Conservation (phyloP, 805 yeast genomes). For the Isabelozyma rhagii region DNA sequence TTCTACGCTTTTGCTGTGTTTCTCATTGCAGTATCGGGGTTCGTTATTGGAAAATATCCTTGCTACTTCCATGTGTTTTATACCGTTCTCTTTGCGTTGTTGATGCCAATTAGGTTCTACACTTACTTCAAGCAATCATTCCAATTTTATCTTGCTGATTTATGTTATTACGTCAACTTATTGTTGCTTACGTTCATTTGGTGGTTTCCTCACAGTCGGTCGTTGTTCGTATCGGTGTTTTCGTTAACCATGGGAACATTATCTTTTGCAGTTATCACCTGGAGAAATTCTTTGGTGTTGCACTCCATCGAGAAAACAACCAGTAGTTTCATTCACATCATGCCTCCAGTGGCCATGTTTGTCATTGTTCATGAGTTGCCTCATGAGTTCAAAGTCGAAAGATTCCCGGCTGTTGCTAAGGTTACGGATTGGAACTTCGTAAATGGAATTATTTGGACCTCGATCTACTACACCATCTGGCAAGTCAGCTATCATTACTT, state of each 20-base stretch:
- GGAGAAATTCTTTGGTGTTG: slow-evolving; percentile 91
- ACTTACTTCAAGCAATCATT: slow-evolving; percentile 75
- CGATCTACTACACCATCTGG: slow-evolving; percentile 83
- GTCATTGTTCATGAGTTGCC: slow-evolving; percentile 79
- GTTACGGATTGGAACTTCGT: slow-evolving; percentile 66
- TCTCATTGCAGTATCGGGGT: slow-evolving; percentile 67
- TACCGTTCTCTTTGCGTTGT: slow-evolving; percentile 52
- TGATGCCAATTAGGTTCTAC: slow-evolving; percentile 83
- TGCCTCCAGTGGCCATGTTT: slow-evolving; percentile 87
- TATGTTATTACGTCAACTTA: slow-evolving; percentile 86
- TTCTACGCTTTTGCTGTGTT: slow-evolving; percentile 76
- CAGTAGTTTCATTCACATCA: slow-evolving; percentile 81
- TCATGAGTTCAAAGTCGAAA: slow-evolving; percentile 43
- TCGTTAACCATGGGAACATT: slow-evolving; percentile 86
- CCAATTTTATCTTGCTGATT: slow-evolving; percentile 87
- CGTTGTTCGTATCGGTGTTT: slow-evolving; percentile 77
- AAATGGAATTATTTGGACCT: slow-evolving; percentile 72
- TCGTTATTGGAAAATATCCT: slow-evolving; percentile 75
- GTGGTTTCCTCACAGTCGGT: slow-evolving; percentile 72
- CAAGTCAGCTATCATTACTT: slow-evolving; percentile 88
- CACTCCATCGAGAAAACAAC: slow-evolving; percentile 93
- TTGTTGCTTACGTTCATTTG: slow-evolving; percentile 71
- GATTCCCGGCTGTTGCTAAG: slow-evolving; percentile 81
- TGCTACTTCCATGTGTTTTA: slow-evolving; percentile 73
- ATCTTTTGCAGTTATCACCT: slow-evolving; percentile 89